Base-by-base conservation (phyloP, 2,329 filamentous ascomycete species). In the Xylariaceae sp. region DNA sequence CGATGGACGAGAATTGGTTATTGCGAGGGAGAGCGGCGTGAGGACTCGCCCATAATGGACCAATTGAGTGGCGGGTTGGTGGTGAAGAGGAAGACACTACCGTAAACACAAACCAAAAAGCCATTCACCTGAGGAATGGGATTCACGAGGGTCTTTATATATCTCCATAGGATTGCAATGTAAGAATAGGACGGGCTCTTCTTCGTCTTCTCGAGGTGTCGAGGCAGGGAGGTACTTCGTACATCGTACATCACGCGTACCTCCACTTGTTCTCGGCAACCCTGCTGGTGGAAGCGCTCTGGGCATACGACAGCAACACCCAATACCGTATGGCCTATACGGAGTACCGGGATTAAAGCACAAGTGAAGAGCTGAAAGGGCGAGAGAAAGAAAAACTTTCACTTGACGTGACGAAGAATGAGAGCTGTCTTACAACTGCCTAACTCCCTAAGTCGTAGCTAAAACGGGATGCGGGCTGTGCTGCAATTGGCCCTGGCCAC, bases 401-500 rank as follows among this genome's bases (percentile, higher is more conserved):
- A 51, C 34, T 63, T 41, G 48, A 60, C 34, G 58, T 63, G 63
- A 65, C 58, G 59, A 61, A 61, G 56, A 56, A 58, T 61, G 61
- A 66, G 63, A 61, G 65, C 63, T 65, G 60, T 37, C 51, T 61
- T 65, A 62, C 65, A 65, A 58, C 67, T 59, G 65, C 61, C 64
- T 65, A 57, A 30, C 23, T 30, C 23, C 23, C 23, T 67, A 61
- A 62, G 17, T 47, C 41, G 61, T 65, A 68, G 52, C 68, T 64
- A 23, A 53, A 70, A 69, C 48, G 55, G 67, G 67, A 56, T 57
- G 63, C 60, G 63, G 65, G 64, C 67, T 62, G 41, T 49, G 48
- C 49, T 66, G 53, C 51, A 37, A 71, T 71, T 71, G 69, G 69
- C 64, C 63, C 59, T 55, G 61, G 58, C 57, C 44, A 56, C 41